Base-by-base conservation (phyloP, 495 filamentous ascomycete genomes). In the Aspergillus carlsbadensis region DNA sequence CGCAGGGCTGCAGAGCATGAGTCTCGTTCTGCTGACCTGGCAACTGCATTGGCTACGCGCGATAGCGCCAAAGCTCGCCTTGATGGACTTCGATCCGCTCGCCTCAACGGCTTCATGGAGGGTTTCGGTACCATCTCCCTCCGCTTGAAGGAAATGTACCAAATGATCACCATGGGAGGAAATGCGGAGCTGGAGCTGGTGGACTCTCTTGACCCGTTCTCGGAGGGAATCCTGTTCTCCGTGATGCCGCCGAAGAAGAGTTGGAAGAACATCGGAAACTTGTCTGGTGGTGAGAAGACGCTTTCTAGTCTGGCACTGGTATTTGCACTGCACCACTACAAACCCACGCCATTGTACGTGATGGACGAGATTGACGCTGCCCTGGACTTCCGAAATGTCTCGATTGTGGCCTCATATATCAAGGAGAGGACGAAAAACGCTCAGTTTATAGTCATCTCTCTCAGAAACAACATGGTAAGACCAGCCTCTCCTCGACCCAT, bases 291-390 rank as follows among this genome's bases (percentile, higher is more conserved):
- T 57, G 94, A 98, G 78, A 98, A 98, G 81, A 98, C 94, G 52
- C 74, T 98, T 58, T 94, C 89, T 57, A 91, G 87, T 77, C 76
- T 98, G 74, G 94, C 94, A 49, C 74, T 98, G 58, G 94, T 98
- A 36, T 98, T 98, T 78, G 94, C 94, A 42, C 70, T 98, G 64
- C 94, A 98, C 74, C 95, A 98, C 67, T 98, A 96, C 67, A 96
- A 96, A 75, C 94, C 94, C 6, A 98, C 94, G 37, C 94, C 94
- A 56, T 72, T 98, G 54, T 98, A 98, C 71, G 94, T 98, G 49
- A 98, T 98, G 94, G 94, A 98, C 71, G 94, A 98, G 77, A 98
- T 98, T 73, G 94, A 98, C 74, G 94, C 94, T 15, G 94, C 94
- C 31, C 67, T 98, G 80, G 94, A 98, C 78, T 98, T 98, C 79